A percentile compares a stretch with the other conserved stretches of the same genome.
These are phyloP conservation scores for Epichloe sp. DNA, from an alignment of 2,329 filamentous ascomycete genomes.

Conservation along the genomic window DNA sequence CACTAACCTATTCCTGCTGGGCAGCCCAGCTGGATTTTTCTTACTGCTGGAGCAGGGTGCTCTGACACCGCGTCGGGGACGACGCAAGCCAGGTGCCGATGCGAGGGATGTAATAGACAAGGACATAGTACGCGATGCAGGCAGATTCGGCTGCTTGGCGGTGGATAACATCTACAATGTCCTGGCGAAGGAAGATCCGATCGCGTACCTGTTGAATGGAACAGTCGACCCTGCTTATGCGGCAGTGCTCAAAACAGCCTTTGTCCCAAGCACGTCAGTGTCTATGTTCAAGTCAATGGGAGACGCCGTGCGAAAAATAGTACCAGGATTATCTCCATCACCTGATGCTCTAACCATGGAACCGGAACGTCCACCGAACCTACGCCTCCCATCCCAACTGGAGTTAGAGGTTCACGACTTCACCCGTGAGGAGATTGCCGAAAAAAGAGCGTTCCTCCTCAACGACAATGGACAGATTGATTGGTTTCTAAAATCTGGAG, in stretches of 20 bases:
- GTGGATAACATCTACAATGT: constrained; percentile 97
- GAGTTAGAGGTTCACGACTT: constrained; percentile 96
- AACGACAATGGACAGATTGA: constrained; percentile 98
- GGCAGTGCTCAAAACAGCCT: constrained; percentile 59
- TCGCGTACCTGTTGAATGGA: constrained; percentile 85
- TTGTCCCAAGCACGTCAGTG: constrained; percentile 60
- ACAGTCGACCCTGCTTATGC: constrained; percentile 75
- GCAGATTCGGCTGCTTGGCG: constrained; percentile 77
- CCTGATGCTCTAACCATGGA: constrained; percentile 17
- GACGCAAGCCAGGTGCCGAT: constrained; percentile 63
- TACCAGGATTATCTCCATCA: constrained; percentile 35
- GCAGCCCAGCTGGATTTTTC: constrained; percentile 88
- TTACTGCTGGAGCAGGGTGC: constrained; percentile 63
- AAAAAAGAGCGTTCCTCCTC: constrained; percentile 73
- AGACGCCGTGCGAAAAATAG: constrained; percentile 47
- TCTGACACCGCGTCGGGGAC: constrained; percentile 63
- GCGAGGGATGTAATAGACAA: constrained; percentile 41
- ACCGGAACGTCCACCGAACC: constrained; percentile 23
- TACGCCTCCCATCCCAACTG: constrained; percentile 50
- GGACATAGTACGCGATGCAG: constrained; percentile 61
- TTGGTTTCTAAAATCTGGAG: constrained; percentile 71
- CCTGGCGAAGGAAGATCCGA: constrained; percentile 56
- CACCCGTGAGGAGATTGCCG: constrained; percentile 78
- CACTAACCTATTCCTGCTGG: constrained; percentile 75
- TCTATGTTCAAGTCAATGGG: constrained; percentile 53